phyloP scores from a whole-genome alignment of 371 early-diverging fungal species.

The Saksenaea vasiformis region DNA sequence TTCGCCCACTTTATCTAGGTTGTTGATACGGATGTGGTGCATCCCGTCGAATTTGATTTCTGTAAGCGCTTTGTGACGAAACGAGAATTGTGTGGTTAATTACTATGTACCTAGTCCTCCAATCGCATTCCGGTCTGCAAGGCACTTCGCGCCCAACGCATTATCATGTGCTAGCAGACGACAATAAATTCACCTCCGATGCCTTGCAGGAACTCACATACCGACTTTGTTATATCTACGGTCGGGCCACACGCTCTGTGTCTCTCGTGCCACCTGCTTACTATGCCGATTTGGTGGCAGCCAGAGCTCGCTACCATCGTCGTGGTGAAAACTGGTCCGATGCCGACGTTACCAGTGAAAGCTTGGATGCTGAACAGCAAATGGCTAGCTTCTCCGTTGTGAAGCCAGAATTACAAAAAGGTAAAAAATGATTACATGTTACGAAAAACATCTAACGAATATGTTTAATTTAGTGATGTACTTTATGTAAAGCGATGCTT shows the following conservation, averaged over 20 bases:
- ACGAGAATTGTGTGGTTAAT: constrained; percentile 1
- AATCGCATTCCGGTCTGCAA: constrained; percentile 84
- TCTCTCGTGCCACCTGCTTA: constrained; percentile 82
- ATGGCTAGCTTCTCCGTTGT: constrained; percentile 37
- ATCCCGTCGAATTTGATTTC: constrained; percentile 87
- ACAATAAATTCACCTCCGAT: constrained; percentile 75
- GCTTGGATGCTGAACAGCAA: constrained; percentile 26
- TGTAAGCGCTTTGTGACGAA: constrained; percentile 25
- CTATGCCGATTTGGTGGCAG: constrained; percentile 87
- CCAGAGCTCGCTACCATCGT: constrained; percentile 74
- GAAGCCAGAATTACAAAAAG: constrained; percentile 38
- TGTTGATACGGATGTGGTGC: constrained; percentile 78
- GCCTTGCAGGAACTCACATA: constrained; percentile 79
- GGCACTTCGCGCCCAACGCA: constrained; percentile 90
- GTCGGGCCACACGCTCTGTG: constrained; percentile 77
- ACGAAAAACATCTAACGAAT: neutral
- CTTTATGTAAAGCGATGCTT: constrained; percentile 14
- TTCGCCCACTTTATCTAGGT: constrained; percentile 24
- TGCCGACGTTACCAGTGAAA: constrained; percentile 28
- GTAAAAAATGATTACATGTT: constrained; percentile 12
- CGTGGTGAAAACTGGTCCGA: constrained; percentile 45
- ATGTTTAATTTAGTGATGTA: constrained; percentile 13
- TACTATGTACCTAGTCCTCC: constrained; percentile 46
- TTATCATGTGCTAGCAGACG: constrained; percentile 84
- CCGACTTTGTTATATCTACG: constrained; percentile 86